Evolutionary conservation across 192 early-diverging fungal species (phyloP).

Genomic region (Pilobolus umbonatus): DNA sequence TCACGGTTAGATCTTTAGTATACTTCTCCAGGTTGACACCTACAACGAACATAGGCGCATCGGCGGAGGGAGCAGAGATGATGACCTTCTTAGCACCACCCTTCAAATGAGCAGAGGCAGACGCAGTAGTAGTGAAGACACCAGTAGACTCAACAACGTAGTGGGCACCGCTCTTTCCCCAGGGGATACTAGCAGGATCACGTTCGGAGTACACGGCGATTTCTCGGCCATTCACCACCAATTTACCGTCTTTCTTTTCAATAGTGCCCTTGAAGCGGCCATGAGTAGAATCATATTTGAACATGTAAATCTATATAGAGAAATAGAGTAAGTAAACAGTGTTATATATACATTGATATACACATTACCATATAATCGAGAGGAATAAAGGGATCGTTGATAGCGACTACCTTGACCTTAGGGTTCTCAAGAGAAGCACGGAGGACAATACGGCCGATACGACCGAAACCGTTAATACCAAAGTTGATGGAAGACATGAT

Average conservation of each 20-base stretch:
- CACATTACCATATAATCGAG: slow-evolving; percentile 92
- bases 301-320: slow-evolving; percentile 95
- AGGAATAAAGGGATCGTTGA: slow-evolving; percentile 98
- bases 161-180: slow-evolving; percentile 74
- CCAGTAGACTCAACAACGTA: slow-evolving; percentile 99
- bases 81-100: slow-evolving; percentile 99
- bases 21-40: slow-evolving; percentile 97
- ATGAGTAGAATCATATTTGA: slow-evolving; percentile 99
- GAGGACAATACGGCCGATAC: slow-evolving; percentile 96
- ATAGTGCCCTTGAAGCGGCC: slow-evolving; percentile 88
- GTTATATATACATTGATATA: too few species aligned
- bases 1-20: slow-evolving; percentile 76
- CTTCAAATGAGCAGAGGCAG: slow-evolving; percentile 79
- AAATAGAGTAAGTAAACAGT: too few species aligned
- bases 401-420: slow-evolving; percentile 73
- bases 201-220: slow-evolving; percentile 73
- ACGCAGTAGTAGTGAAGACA: slow-evolving; percentile 92
- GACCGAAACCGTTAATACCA: slow-evolving; percentile 67
- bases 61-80: slow-evolving; percentile 94
- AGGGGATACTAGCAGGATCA: slow-evolving; percentile 86
- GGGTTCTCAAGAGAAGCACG: slow-evolving; percentile 77
- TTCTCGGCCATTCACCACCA: slow-evolving; percentile 79
- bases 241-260: slow-evolving; percentile 74
- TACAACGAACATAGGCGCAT: slow-evolving; percentile 98
- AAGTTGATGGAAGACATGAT: slow-evolving; percentile 31